A percentile compares a stretch with the other conserved stretches of the same genome.
phyloP scores from a whole-genome alignment of 805 yeast species.

The Barnettozyma californica region DNA sequence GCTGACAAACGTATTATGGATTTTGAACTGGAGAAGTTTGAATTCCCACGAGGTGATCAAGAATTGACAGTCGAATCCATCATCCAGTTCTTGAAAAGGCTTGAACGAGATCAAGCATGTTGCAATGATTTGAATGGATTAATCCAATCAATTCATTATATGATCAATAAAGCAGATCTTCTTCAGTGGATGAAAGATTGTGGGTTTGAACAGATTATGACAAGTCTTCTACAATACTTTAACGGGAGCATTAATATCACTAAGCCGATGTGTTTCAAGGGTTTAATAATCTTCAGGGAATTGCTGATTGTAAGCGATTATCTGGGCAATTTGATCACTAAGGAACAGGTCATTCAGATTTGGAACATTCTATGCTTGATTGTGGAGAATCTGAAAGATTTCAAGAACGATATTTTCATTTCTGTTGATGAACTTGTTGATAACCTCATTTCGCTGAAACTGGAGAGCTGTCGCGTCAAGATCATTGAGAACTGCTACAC shows the following conservation, averaged over 20 bases:
- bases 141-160: conserved; percentile 17
- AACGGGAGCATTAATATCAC: conserved; percentile 20
- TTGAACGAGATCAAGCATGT: conserved; percentile 14
- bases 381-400: conserved; percentile 21
- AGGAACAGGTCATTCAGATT: conserved; percentile 9
- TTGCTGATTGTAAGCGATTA: conserved; percentile 17
- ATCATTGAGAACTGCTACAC: conserved; percentile 14
- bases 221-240: conserved; percentile 17
- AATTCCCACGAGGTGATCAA: conserved; percentile 1
- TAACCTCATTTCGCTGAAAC: conserved; percentile 13
- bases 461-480: conserved; percentile 4
- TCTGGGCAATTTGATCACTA: conserved; percentile 7
- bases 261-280: conserved; percentile 22
- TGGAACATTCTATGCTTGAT: conserved; percentile 22
- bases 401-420: conserved; percentile 21
- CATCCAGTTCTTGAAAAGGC: conserved; percentile 3
- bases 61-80: conserved; percentile 13
- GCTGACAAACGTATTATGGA: conserved; percentile 16
- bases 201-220: conserved; percentile 15
- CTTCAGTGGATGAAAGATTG: conserved; percentile 16
- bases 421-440: conserved; percentile 24
- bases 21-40: conserved; percentile 14
- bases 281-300: conserved; percentile 22
- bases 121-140: conserved; percentile 13
- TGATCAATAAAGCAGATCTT: conserved; percentile 9